A percentile compares a stretch with the other conserved stretches of the same genome.
phyloP scores from a whole-genome alignment of 2,329 filamentous ascomycete genomes.

The Parafenestella ontariensis region DNA sequence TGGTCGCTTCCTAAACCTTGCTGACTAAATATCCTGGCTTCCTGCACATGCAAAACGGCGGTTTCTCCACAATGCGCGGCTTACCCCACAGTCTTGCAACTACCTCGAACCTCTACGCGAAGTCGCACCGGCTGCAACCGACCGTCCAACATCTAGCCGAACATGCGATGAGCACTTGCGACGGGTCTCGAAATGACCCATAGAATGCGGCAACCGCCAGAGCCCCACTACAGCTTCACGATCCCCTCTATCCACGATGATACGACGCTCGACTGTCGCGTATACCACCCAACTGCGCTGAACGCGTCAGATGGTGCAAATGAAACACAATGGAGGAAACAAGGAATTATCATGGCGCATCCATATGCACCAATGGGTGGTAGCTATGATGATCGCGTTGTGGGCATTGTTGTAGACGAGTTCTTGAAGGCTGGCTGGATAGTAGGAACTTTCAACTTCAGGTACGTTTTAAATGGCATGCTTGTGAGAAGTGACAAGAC shows the following conservation, averaged over 20 bases:
- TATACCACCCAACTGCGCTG: constrained; percentile 67
- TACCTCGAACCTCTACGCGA: neutral
- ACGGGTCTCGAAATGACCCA: constrained; percentile 34
- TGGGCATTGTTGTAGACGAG: constrained; percentile 68
- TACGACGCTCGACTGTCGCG: constrained; percentile 75
- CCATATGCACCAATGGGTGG: constrained; percentile 91
- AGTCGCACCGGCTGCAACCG: neutral
- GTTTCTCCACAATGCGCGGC: neutral
- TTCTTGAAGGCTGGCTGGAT: constrained; percentile 75
- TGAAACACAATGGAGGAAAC: constrained; percentile 44
- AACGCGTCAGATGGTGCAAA: constrained; percentile 17
- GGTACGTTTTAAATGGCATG: constrained; percentile 58
- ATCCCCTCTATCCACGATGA: constrained; percentile 87
- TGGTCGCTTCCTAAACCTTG: neutral
- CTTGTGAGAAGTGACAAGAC: neutral
- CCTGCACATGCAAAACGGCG: neutral
- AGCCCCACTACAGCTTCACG: constrained; percentile 66
- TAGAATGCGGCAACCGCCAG: constrained; percentile 30
- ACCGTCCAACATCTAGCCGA: neutral
- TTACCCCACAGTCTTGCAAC: constrained; percentile 5
- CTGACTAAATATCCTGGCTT: neutral
- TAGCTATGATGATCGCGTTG: constrained; percentile 80
- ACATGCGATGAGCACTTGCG: constrained; percentile 32
- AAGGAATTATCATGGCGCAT: constrained; percentile 77
- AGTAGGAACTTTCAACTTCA: constrained; percentile 90